Base-by-base conservation (phyloP, 2,329 filamentous ascomycete genomes). In the Cordyceps cicadae region DNA sequence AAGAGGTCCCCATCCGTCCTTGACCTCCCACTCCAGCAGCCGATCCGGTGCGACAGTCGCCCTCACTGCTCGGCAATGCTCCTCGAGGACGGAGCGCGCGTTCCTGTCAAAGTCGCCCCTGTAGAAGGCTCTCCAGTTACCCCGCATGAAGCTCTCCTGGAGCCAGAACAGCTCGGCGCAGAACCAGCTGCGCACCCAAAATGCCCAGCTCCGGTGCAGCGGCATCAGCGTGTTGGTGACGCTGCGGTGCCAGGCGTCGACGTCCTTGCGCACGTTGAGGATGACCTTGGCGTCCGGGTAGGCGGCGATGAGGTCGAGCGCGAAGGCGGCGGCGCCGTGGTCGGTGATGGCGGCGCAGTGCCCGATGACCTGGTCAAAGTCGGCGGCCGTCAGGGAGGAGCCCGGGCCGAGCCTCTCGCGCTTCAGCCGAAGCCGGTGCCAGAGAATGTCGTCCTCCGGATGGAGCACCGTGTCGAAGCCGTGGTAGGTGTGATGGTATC, bases 281-380 rank as follows among this genome's bases (percentile, higher is more conserved):
- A 81, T 73, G 12, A 81, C 76, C 60, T 76, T 76, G 50, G 79
- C 79, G 49, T 80, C 77, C 15, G 73, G 57, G 17, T 60, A 60
- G 11, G 57, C 49, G 5, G 48, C 57, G 17, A 60, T 54, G 34
- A 60, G 57, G 19, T 60, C 57, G 5, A 43, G n/a, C 4, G 49
- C 49, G 24, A 60, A 60, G 11, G 49, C 49, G 5, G 45, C 71
- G 15, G 60, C 60, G 17, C 43, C 49, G 17, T 50, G 45, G 51
- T 62, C 61, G 17, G 56, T 60, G 45, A 62, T 34, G 56, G 61
- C 61, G 3, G 55, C 50, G 49, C 61, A 62, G 39, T 55, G 56
- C 24, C 61, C 57, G 24, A 62, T 56, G 34, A 60, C 61, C 14
- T 43, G 49, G 57, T 62, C 50, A 55, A 60, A 51, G 39, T 57